A percentile compares a stretch with the other conserved stretches of the same genome.
Evolutionary conservation across 2,329 filamentous ascomycete species (phyloP).

Genomic region (Nothophoma quercina): DNA sequence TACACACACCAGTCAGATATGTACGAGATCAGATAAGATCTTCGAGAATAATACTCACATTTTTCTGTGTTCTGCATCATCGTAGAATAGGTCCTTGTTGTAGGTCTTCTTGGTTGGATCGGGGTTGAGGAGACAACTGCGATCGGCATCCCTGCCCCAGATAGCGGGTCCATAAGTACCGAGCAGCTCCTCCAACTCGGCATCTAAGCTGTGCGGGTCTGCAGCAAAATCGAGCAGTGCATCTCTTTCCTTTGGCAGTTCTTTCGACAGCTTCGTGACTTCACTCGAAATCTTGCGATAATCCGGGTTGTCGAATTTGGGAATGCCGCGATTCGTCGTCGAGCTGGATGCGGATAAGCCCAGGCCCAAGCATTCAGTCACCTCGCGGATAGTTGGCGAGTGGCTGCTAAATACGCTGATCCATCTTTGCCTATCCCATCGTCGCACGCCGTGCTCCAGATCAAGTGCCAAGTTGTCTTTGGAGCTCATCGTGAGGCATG

Average conservation of each 20-base stretch:
- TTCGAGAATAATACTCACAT: slow-evolving; percentile 32
- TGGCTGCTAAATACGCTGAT: slow-evolving; percentile 48
- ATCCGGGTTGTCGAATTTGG: slow-evolving; percentile 50
- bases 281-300: slow-evolving; percentile 47
- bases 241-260: slow-evolving; percentile 48
- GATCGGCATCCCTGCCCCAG: slow-evolving; percentile 46
- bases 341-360: slow-evolving; percentile 45
- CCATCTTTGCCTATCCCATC: slow-evolving; percentile 47
- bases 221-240: slow-evolving; percentile 48
- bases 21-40: not conserved
- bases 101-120: slow-evolving; percentile 47
- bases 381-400: slow-evolving; percentile 49
- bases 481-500: slow-evolving; percentile 42
- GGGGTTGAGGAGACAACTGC: slow-evolving; percentile 41
- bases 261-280: slow-evolving; percentile 46
- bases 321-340: slow-evolving; percentile 48
- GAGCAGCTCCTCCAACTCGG: slow-evolving; percentile 45
- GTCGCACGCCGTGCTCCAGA: slow-evolving; percentile 41
- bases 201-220: slow-evolving; percentile 40
- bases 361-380: slow-evolving; percentile 47
- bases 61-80: slow-evolving; percentile 42
- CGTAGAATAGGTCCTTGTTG: slow-evolving; percentile 42
- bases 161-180: slow-evolving; percentile 43
- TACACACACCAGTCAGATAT: slow-evolving; percentile 11
- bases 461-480: slow-evolving; percentile 42